Base-by-base conservation (phyloP, 192 early-diverging fungal species). In the Powellomyces hirtus region DNA sequence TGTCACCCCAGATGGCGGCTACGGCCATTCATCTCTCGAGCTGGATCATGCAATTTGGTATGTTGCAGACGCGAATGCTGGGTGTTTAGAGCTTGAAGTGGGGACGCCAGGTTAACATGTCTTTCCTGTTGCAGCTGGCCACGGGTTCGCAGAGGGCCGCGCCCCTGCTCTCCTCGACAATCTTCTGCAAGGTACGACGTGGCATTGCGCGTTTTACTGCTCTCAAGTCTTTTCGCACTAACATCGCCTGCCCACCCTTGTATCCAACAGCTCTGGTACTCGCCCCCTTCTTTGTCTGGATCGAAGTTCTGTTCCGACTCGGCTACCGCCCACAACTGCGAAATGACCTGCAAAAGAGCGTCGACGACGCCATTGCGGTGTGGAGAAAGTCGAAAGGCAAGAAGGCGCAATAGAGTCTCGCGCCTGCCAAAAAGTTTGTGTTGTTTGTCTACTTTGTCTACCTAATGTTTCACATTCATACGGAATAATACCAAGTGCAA, bases 251-350 rank as follows among this genome's bases (percentile, higher is more conserved):
- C 1, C 29, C 42, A 62, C 63, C 46, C 8, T 26, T 37, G 3
- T 34, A n/a, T 45, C 27, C 22, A 16, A 36, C 55, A 89, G 94
- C 96, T 1, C 45, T 96, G 29, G 89, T 96, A 38, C 90, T 95
- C 64, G 96, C 96, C 1, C 94, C 93, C 30, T 93, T 94, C 74
- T 98, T 98, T 81, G 93, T 97, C 5, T 94, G 91, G 64, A 80
- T 91, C 33, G 94, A 98, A 76, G 53, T 86, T 8, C 74, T 98
- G 49, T 96, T 98, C 72, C 73, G 68, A 62, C 38, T 90, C 4
- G 93, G 96, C 30, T 94, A 92, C 78, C 89, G 90, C 42, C 89
- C 91, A 18, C 64, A 75, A 2, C 74, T 95, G 29, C 77, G 85
- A 59, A 70, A 82, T 62, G 80, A 87, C 45, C 71, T 96, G 29